These are phyloP conservation scores for Solanum tarapatanum DNA, from an alignment of 257 asterid species.

Conservation along the genomic window DNA sequence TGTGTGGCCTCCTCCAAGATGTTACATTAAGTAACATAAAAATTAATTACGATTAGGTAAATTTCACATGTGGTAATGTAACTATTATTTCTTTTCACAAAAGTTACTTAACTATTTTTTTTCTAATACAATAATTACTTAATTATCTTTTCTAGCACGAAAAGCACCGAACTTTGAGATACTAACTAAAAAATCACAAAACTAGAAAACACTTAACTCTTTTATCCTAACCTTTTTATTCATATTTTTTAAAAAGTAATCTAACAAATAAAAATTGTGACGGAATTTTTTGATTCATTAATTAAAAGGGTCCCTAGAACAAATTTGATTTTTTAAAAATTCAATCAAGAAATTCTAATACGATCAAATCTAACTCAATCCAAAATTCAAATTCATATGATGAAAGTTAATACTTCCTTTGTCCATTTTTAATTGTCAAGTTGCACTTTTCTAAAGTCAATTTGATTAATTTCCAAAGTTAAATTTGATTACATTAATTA, in stretches of 20 bases:
- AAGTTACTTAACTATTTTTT: not conserved
- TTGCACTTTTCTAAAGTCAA: too few relatives aligned
- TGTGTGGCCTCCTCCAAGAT: not conserved
- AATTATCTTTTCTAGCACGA: not conserved
- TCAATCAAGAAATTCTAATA: not conserved
- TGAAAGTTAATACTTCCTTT: not conserved
- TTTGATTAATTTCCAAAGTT: too few relatives aligned
- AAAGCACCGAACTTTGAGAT: not conserved
- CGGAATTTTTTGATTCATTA: too few relatives aligned
- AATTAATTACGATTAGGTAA: not conserved
- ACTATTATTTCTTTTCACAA: not conserved
- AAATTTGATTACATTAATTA: too few relatives aligned
- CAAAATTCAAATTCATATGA: not conserved
- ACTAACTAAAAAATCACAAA: not conserved
- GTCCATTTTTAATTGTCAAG: too few relatives aligned
- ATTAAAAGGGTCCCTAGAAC: not conserved
- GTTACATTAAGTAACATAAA: not conserved
- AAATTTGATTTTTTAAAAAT: too few relatives aligned
- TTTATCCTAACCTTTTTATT: too few relatives aligned
- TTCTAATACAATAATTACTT: too few relatives aligned
- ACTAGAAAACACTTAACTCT: too few relatives aligned
- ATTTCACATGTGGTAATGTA: too few relatives aligned
- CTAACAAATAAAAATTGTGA: too few relatives aligned
- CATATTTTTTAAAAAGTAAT: too few relatives aligned
- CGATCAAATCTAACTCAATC: not conserved